Conservation (phyloP, 2,329 filamentous ascomycete species). For the Penicillium nordicum region DNA sequence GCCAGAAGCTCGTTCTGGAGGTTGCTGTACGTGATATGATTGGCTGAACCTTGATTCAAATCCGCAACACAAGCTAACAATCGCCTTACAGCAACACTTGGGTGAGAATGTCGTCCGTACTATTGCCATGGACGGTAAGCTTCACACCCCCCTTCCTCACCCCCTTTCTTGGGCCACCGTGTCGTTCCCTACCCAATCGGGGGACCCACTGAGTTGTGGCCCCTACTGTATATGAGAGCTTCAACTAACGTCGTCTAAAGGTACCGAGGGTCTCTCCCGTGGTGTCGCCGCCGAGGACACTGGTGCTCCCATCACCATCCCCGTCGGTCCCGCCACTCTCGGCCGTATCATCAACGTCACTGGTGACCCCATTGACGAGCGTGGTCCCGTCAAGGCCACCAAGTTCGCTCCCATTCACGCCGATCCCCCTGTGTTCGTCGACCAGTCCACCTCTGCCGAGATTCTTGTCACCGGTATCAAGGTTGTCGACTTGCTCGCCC, state of each 20-base stretch:
- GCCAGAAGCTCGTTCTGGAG: slow-evolving; percentile 92
- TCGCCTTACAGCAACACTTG: slow-evolving; percentile 78
- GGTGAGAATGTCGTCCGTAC: slow-evolving; percentile 98
- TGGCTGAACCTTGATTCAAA: slow-evolving; percentile 19
- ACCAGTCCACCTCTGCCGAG: slow-evolving; percentile 95
- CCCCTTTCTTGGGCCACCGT: slow-evolving; percentile 20
- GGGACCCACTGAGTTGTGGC: slow-evolving; percentile 17
- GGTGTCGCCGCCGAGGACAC: slow-evolving; percentile 82
- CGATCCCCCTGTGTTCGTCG: slow-evolving; percentile 85
- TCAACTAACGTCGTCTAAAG: slow-evolving; percentile 45
- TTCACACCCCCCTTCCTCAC: slow-evolving; percentile 8
- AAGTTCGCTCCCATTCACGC: slow-evolving; percentile 90
- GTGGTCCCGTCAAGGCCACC: slow-evolving; percentile 91
- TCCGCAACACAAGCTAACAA: slow-evolving; percentile 21
- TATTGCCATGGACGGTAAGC: slow-evolving; percentile 99
- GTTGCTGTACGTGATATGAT: slow-evolving; percentile 70
- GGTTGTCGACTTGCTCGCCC: slow-evolving; percentile 97
- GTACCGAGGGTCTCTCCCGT: slow-evolving; percentile 99
- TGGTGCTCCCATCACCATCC: slow-evolving; percentile 91
- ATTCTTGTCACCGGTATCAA: slow-evolving; percentile 99
- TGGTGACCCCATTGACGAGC: slow-evolving; percentile 99
- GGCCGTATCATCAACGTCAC: slow-evolving; percentile 99
- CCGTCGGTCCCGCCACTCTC: slow-evolving; percentile 87
- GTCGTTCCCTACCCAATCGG: slow-evolving; percentile 19
- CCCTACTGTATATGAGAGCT: slow-evolving; percentile 4